Conservation (phyloP, 164 flowering plant species). For the Dillenia turbinata region DNA sequence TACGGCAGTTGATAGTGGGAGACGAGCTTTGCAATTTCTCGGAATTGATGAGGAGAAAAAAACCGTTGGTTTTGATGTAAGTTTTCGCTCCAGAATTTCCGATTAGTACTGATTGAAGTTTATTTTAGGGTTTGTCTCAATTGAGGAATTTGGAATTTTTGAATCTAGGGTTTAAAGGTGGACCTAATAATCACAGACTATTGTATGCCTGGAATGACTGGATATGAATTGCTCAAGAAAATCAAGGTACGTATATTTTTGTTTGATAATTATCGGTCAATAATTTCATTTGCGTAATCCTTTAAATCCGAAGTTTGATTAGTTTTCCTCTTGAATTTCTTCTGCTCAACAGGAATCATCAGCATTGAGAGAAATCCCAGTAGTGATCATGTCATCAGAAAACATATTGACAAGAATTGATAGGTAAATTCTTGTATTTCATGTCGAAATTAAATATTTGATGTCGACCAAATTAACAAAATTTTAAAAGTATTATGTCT, state of each 20-base stretch:
- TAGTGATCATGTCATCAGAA: conserved; percentile 78
- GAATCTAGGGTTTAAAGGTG: conserved; percentile 58
- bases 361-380: conserved; percentile 49
- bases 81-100: not conserved
- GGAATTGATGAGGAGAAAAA: conserved; percentile 65
- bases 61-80: conserved; percentile 42
- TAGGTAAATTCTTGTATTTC: not conserved
- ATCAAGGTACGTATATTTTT: conserved; percentile 49
- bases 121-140: not conserved
- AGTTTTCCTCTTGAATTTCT: not conserved
- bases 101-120: not conserved
- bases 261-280: not conserved
- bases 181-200: conserved; percentile 89
- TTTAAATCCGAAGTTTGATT: no score
- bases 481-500: not conserved
- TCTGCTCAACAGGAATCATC: conserved; percentile 47
- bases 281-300: no score
- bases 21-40: conserved; percentile 71
- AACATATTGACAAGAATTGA: conserved; percentile 31
- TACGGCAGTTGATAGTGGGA: conserved; percentile 92
- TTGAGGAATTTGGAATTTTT: not conserved
- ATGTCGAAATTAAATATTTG: not conserved
- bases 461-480: no score
- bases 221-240: conserved; percentile 84
- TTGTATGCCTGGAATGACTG: conserved; percentile 98